Evolutionary conservation across 176 grass and related monocot species (phyloP).

Genomic region (Musa troglodytarum): DNA sequence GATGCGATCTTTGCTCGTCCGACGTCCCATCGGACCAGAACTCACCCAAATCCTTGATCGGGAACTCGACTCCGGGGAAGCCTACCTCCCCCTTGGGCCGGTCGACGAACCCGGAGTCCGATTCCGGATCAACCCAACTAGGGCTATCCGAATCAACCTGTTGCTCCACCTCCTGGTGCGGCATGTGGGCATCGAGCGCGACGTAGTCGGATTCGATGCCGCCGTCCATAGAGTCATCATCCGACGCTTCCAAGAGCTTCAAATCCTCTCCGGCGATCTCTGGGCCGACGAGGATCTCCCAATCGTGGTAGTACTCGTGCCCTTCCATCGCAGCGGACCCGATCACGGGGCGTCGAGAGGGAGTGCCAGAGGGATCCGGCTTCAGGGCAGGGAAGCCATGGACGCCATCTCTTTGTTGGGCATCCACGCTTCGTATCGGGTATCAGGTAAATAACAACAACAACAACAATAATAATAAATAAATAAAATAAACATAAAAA

Average conservation of each 20-base stretch:
- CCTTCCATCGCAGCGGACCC: conserved; percentile 34
- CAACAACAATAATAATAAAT: too few relatives aligned
- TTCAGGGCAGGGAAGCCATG: too few relatives aligned
- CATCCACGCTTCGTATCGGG: too few relatives aligned
- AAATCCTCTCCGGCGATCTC: conserved; percentile 4
- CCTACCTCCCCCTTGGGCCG: not conserved
- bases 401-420: too few relatives aligned
- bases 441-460: too few relatives aligned
- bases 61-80: conserved; percentile 31
- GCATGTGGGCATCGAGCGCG: conserved; percentile 53
- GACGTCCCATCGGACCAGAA: conserved; percentile 49
- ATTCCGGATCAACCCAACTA: conserved; percentile 73
- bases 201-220: conserved; percentile 86
- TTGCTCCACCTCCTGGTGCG: conserved; percentile 29
- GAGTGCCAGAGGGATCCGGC: not conserved
- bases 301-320: conserved; percentile 37
- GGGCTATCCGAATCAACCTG: conserved; percentile 33
- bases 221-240: conserved; percentile 31
- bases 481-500: too few relatives aligned
- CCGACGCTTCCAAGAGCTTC: conserved; percentile 2
- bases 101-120: conserved; percentile 11
- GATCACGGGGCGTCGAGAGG: not conserved
- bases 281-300: conserved; percentile 60
- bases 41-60: conserved; percentile 30
- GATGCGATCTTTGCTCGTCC: conserved; percentile 19